Base-by-base conservation (phyloP, 768 basidiomycete genomes). In the Rickenella mellea region DNA sequence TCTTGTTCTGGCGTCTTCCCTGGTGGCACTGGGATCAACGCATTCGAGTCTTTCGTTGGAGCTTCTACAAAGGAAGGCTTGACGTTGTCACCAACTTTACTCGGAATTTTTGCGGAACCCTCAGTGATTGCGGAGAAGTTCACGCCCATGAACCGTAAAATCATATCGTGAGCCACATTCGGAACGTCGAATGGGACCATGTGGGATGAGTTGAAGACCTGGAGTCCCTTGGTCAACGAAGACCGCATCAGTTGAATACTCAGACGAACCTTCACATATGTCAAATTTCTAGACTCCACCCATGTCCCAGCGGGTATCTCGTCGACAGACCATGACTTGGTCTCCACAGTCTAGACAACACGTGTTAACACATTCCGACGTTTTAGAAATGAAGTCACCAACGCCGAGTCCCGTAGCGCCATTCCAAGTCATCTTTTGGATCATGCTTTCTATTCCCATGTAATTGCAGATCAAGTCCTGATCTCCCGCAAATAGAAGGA, bases 401-500 rank as follows among this genome's bases (percentile, higher is more conserved):
- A 94, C 92, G 31, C 84, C 85, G 28, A 96, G 71, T 1, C 96
- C 94, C 5, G 67, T 80, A 27, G 61, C 80, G 2, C 91, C 92
- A 44, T 79, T 83, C 94, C 94, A 99, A 2, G 71, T 70, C 70
- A 99, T 66, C 22, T 71, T 65, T 48, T 83, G 79, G 36, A 97
- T 85, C 73, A 86, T 78, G 44, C 71, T 73, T 61, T 97, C 92
- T 46, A 90, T 68, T 3, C 96, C 96, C 40, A 93, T 69, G 58
- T 96, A 84, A 59, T 98, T 98, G 67, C 96, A 98, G 48, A 99
- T 96, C 31, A 92, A 65, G 58, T 98, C 96, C 59, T 97, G 87
- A 58, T 96, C 92, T 5, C 96, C 96, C 0, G 80, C 90, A 52
- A 96, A 99, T 35, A 99, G 69, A 49, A 99, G 57, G n/a, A 97